Evolutionary conservation across 768 basidiomycete species (phyloP).

Genomic region (Terana coerulea): DNA sequence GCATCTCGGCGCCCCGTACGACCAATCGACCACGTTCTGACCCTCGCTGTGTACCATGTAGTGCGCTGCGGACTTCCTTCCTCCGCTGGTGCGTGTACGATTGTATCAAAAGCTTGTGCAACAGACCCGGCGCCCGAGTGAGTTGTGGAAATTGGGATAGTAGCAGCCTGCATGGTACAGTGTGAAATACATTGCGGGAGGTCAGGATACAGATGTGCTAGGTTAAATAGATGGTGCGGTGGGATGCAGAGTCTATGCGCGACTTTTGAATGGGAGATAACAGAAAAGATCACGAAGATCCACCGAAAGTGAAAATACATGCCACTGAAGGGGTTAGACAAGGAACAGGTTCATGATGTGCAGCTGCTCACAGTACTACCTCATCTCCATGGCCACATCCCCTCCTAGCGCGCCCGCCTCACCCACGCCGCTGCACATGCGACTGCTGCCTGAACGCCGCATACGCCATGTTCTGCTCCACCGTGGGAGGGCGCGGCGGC

Average conservation of each 20-base stretch:
- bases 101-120: conserved; percentile 1
- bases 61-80: not conserved
- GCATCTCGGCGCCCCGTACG: not conserved
- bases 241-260: too few species aligned
- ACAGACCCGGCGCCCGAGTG: not conserved
- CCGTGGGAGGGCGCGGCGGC: conserved; percentile 55
- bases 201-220: too few species aligned
- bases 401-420: too few species aligned
- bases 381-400: too few species aligned
- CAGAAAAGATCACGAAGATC: too few species aligned
- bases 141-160: not conserved
- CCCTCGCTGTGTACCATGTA: conserved; percentile 7
- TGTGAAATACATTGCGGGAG: conserved; percentile 1
- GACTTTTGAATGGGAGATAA: too few species aligned
- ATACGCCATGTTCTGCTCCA: conserved; percentile 85
- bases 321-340: too few species aligned
- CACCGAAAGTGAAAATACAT: too few species aligned
- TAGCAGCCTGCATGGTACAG: not conserved
- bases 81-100: not conserved
- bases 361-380: too few species aligned
- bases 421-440: too few species aligned
- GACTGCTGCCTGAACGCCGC: conserved; percentile 44
- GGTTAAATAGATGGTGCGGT: too few species aligned
- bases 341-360: too few species aligned
- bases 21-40: conserved; percentile 5